Evolutionary conservation across 1,139 yeast species (phyloP).

Genomic region (Debaryomycetaceae sp.): DNA sequence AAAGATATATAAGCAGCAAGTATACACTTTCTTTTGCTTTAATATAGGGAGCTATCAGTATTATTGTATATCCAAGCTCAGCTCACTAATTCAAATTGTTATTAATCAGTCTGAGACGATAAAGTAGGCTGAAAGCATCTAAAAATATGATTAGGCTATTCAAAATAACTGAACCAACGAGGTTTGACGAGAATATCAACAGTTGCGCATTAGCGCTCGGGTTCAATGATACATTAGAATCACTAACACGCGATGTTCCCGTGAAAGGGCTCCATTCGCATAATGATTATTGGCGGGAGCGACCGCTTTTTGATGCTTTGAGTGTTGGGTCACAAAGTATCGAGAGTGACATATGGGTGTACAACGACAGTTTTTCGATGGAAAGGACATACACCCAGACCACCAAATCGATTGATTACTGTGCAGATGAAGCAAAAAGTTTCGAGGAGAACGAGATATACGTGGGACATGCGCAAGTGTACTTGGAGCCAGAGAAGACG

Average conservation of each 20-base stretch:
- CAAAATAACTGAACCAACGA: background rate
- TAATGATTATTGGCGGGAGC: conserved; percentile 69
- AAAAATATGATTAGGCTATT: background rate
- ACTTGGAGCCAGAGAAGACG: conserved; percentile 43
- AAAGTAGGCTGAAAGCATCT: no score
- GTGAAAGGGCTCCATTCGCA: conserved; percentile 63
- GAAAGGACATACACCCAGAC: conserved; percentile 22
- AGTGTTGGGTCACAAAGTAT: conserved; percentile 57
- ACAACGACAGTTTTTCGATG: conserved; percentile 25
- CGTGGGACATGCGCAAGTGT: conserved; percentile 62
- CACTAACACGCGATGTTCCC: conserved; percentile 48
- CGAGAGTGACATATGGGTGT: conserved; percentile 72
- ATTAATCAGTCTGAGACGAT: no score
- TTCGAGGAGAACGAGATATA: conserved; percentile 42
- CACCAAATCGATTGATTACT: conserved; percentile 9
- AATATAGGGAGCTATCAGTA: no score
- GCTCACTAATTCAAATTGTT: no score
- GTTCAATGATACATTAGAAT: conserved; percentile 20
- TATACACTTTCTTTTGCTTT: no score
- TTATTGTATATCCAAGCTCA: no score
- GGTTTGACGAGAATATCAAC: background rate
- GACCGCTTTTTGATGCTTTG: conserved; percentile 63
- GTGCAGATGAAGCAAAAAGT: conserved; percentile 15
- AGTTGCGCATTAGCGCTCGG: background rate
- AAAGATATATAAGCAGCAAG: no score